phyloP scores from a whole-genome alignment of 108 stramenopile species.

The Seminavis robusta region DNA sequence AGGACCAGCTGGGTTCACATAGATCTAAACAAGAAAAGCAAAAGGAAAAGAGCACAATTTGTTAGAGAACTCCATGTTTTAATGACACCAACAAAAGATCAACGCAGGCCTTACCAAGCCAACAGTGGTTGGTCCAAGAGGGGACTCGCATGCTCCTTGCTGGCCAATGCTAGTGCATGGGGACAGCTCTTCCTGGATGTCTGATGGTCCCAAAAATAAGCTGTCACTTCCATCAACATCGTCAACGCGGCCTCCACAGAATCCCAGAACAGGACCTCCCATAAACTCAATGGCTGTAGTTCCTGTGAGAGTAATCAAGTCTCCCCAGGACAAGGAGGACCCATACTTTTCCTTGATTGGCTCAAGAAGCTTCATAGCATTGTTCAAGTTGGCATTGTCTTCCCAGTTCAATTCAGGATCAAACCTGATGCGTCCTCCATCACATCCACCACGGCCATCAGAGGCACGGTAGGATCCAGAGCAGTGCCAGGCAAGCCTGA shows the following conservation, averaged over 20 bases:
- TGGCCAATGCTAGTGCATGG: too few relatives aligned
- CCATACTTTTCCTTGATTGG: slow-evolving; percentile 81
- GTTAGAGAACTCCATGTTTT: too few relatives aligned
- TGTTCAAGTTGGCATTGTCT: slow-evolving; percentile 90
- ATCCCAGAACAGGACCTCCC: slow-evolving; percentile 85
- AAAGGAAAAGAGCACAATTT: too few relatives aligned
- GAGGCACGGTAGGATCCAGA: slow-evolving; percentile 81
- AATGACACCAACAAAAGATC: too few relatives aligned
- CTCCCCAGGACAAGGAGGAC: slow-evolving; percentile 88
- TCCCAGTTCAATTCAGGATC: slow-evolving; percentile 83
- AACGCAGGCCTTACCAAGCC: too few relatives aligned
- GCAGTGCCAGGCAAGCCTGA: slow-evolving; percentile 86
- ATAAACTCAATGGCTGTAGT: slow-evolving; percentile 52
- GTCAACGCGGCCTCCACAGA: slow-evolving; percentile 69
- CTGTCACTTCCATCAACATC: slow-evolving; percentile 50
- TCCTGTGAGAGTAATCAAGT: slow-evolving; percentile 91
- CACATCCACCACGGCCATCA: slow-evolving; percentile 84
- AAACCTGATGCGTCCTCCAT: slow-evolving; percentile 95
- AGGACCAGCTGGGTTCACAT: too few relatives aligned
- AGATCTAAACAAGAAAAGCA: too few relatives aligned
- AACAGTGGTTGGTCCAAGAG: too few relatives aligned
- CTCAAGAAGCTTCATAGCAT: slow-evolving; percentile 70
- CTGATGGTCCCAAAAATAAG: too few relatives aligned
- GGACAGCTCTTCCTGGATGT: too few relatives aligned
- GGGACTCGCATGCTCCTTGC: too few relatives aligned